phyloP scores from a whole-genome alignment of 2,329 filamentous ascomycete genomes.

The Capronia coronata region DNA sequence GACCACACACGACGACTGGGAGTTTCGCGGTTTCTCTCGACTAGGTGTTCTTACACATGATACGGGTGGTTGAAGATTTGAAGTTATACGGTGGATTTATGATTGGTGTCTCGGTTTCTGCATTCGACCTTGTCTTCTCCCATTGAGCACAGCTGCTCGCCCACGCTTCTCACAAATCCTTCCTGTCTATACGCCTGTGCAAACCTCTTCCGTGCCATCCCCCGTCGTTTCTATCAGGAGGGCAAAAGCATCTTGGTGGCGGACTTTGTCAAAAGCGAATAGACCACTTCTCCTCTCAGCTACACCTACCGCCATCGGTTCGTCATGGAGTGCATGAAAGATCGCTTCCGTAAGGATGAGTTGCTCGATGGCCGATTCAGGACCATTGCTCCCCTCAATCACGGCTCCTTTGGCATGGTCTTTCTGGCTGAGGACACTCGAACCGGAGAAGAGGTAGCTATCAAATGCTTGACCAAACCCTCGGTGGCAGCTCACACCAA shows the following conservation, averaged over 20 bases:
- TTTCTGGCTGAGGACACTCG: slow-evolving; percentile 78
- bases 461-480: slow-evolving; percentile 93
- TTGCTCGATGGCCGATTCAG: slow-evolving; percentile 83
- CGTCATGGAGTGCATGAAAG: slow-evolving; percentile 76
- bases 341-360: slow-evolving; percentile 71
- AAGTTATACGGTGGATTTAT: slow-evolving; percentile 24
- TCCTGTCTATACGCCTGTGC: slow-evolving; percentile 26
- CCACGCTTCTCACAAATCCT: slow-evolving; percentile 10
- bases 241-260: background rate
- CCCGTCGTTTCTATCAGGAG: slow-evolving; percentile 6
- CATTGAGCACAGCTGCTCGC: slow-evolving; percentile 15
- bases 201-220: slow-evolving; percentile 18
- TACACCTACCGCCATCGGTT: background rate
- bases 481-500: slow-evolving; percentile 31
- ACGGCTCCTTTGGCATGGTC: slow-evolving; percentile 98
- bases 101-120: slow-evolving; percentile 23
- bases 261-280: slow-evolving; percentile 1
- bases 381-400: slow-evolving; percentile 89
- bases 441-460: slow-evolving; percentile 75
- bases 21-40: slow-evolving; percentile 22
- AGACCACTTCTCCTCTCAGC: background rate
- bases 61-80: slow-evolving; percentile 21
- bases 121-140: slow-evolving; percentile 20
- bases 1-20: slow-evolving; percentile 27
- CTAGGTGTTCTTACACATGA: slow-evolving; percentile 21